Evolutionary conservation across 2,329 filamentous ascomycete species (phyloP), one percentile per base, ranked within the genome.

Genomic region (Gremmenia infestans): DNA sequence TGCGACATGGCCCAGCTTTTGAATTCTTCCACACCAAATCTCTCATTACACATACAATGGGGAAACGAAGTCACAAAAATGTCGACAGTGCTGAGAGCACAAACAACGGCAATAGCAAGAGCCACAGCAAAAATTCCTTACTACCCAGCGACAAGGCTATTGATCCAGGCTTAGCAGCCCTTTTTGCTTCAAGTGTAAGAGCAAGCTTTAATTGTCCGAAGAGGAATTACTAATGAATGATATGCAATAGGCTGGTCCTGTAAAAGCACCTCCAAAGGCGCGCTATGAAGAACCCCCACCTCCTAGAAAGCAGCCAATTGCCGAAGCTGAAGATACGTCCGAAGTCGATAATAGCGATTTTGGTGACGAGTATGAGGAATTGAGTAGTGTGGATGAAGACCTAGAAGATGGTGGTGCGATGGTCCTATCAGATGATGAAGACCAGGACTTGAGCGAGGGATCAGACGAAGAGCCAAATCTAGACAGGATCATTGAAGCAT

Each of bases 131-230:
- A 56, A 66, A 70, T 56, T 61, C 72, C 39, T 67, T 75, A 53
- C n/a, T 64, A 11, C 58, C 58, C 11, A 57, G 66, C 25, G 63
- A 65, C 47, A 81, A 81, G 70, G 77, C 78, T 57, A 76, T 91
- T 58, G 87, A 91, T 75, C 86, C 87, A 70, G 74, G 78, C 54
- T 76, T 91, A 63, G 79, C 85, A 66, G 84, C 86, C 59, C 78
- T 91, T 40, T 91, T 91, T 73, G 80, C 85, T 55, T 76, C 79
- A 55, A 91, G 88, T 76, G 87, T 90, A 80, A 75, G 85, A 80
- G 40, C 35, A 25, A 48, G 19, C 42, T 12, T 3, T n/a, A 40
- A 23, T 45, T 5, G 7, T 17, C 48, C 43, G 11, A 45, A 17
- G 35, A 7, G 43, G 39, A 45, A 19, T 23, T 43, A 25, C 25